Base-by-base conservation (phyloP, 352 stramenopile species). In the Phytophthora litchii region DNA sequence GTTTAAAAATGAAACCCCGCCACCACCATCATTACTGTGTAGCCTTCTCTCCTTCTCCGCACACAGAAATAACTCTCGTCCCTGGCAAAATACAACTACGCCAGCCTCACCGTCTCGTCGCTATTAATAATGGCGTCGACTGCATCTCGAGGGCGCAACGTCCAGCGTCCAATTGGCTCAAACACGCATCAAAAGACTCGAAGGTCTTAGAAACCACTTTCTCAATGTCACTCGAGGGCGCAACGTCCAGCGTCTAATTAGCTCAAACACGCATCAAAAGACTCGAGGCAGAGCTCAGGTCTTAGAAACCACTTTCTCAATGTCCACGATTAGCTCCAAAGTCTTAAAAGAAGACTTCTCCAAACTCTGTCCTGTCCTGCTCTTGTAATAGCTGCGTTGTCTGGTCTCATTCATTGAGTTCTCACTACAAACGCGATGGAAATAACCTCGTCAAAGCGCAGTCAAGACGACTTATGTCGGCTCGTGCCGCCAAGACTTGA, bases 1-100 rank as follows among this genome's bases (percentile, higher is more conserved):
- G 64, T 83, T 83, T 83, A 81, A 78, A 80, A 85, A 80, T 83
- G 78, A 88, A 88, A 88, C 74, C 70, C 67, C 68, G 64, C 25
- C 54, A 44, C 51, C 54, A 65, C 48, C 42, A 63, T 61, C 57
- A 31, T 38, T 43, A 49, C 41, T 3, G 4, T 34, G 7, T 5
- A 27, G 23, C 5, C 23, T n/a, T n/a, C n/a, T n/a, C n/a, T n/a
- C 31, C 46, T 53, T 66, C 51, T 55, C 38, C n/a, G 19, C 42
- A 40, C 52, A 64, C 67, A 61, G 50, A 72, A 73, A 75, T 75
- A 76, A 61, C 55, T 54, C 53, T 35, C 56, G 25, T 58, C 44
- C 25, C 31, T 37, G 11, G n/a, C 43, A 35, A 65, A 57, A 62
- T 57, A 42, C 61, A 62, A 66, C 61, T 48, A 65, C 61, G 61